Evolutionary conservation across 2,329 filamentous ascomycete genomes (phyloP).

Genomic region (Talaromyces sp.): DNA sequence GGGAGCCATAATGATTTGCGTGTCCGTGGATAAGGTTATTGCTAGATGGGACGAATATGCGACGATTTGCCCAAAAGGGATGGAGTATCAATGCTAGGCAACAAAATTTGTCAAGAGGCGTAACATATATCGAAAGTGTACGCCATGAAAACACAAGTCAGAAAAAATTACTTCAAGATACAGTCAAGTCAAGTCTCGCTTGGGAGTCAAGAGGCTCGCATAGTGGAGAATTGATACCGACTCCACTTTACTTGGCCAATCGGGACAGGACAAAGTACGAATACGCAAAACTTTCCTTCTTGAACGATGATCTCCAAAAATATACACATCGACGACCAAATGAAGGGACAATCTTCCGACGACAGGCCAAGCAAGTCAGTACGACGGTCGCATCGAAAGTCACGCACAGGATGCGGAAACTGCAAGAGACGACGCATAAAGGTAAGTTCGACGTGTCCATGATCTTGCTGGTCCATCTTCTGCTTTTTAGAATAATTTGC

Average conservation of each 20-base stretch:
- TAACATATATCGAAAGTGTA: not conserved
- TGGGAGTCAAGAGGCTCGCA: not conserved
- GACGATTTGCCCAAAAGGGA: not conserved
- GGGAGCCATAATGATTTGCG: not conserved
- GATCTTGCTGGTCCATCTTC: no score
- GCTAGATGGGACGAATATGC: not conserved
- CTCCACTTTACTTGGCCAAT: not conserved
- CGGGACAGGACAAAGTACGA: slow-evolving; percentile 19
- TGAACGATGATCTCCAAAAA: not conserved
- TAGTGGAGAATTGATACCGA: not conserved
- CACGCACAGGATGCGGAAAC: slow-evolving; percentile 31
- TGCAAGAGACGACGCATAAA: slow-evolving; percentile 37
- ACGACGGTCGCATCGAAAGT: slow-evolving; percentile 34
- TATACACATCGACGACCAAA: not conserved
- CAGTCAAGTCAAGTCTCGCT: not conserved
- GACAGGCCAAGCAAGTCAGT: slow-evolving; percentile 15
- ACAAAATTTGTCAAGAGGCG: not conserved
- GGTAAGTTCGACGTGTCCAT: slow-evolving; percentile 23
- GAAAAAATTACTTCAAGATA: not conserved
- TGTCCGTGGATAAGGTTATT: not conserved
- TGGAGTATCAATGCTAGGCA: not conserved
- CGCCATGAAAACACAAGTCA: not conserved
- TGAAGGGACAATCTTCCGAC: not conserved
- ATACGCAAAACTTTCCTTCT: not conserved
- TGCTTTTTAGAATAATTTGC: no score